Percentiles rank a stretch among this genome's conserved stretches.
Evolutionary conservation across 2,329 filamentous ascomycete species (phyloP).

Genomic region (Aspergillus amoenus): DNA sequence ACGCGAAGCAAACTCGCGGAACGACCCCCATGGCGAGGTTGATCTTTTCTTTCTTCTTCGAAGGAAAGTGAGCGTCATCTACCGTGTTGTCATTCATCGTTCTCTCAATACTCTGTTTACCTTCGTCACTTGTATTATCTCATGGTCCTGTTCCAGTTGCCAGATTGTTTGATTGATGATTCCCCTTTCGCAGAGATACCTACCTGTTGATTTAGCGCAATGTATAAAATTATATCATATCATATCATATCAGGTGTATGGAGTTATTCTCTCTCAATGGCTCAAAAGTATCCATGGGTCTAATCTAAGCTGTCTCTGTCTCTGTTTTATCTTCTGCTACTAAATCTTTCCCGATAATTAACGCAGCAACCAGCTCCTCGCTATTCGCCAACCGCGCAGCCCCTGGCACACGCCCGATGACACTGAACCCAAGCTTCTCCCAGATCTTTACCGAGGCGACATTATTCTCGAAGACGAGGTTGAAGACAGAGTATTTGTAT

Average conservation of each 20-base stretch:
- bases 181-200: constrained; percentile 12
- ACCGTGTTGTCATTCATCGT: constrained; percentile 11
- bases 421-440: constrained; percentile 38
- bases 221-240: constrained; percentile 7
- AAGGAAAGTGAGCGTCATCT: constrained; percentile 18
- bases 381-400: constrained; percentile 38
- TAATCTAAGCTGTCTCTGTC: not conserved
- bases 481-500: constrained; percentile 44
- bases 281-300: not conserved
- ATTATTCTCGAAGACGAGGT: constrained; percentile 42
- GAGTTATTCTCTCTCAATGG: constrained; percentile 3
- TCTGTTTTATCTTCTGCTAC: not conserved
- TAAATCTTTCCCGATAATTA: constrained; percentile 38
- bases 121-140: constrained; percentile 13
- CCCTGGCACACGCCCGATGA: constrained; percentile 39
- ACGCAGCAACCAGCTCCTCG: constrained; percentile 38
- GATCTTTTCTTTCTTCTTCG: not conserved
- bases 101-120: constrained; percentile 8
- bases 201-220: constrained; percentile 11
- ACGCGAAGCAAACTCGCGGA: constrained; percentile 27
- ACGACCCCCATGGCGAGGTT: constrained; percentile 38
- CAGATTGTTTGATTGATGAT: constrained; percentile 13
- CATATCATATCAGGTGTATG: constrained; percentile 5
- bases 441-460: constrained; percentile 40
- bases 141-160: constrained; percentile 3